Percentiles rank a stretch among this genome's conserved stretches.
Evolutionary conservation across 768 basidiomycete genomes (phyloP).

Genomic region (Boletus reticuloceps): DNA sequence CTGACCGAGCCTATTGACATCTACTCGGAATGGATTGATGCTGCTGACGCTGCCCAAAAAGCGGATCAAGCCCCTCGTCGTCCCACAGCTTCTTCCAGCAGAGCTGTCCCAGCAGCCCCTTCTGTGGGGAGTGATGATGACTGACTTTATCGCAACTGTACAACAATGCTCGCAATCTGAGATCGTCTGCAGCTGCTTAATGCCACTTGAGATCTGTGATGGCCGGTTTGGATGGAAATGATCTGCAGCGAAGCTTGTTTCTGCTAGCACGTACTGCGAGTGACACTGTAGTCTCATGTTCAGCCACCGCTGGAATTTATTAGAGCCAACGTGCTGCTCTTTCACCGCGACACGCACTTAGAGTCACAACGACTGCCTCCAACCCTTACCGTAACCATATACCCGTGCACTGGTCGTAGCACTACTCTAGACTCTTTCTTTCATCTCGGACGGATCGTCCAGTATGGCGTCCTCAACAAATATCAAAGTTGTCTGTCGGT

Average conservation of each 20-base stretch:
- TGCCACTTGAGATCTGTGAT: background rate
- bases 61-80: slow-evolving; percentile 54
- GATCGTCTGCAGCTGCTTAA: background rate
- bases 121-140: slow-evolving; percentile 50
- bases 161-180: slow-evolving; percentile 13
- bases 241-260: slow-evolving; percentile 2
- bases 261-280: background rate
- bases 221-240: slow-evolving; percentile 5
- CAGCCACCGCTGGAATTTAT: slow-evolving; percentile 31
- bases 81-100: slow-evolving; percentile 50
- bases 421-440: slow-evolving; percentile 12
- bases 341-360: slow-evolving; percentile 16
- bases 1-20: slow-evolving; percentile 86
- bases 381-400: slow-evolving; percentile 4
- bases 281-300: slow-evolving; percentile 4
- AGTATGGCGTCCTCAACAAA: slow-evolving; percentile 78
- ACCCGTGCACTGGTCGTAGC: slow-evolving; percentile 16
- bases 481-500: slow-evolving; percentile 99
- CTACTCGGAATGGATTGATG: slow-evolving; percentile 91
- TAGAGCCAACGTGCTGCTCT: slow-evolving; percentile 14
- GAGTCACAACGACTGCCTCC: background rate
- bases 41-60: slow-evolving; percentile 77
- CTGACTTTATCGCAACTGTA: slow-evolving; percentile 20
- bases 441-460: slow-evolving; percentile 27
- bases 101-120: slow-evolving; percentile 33